A percentile compares a stretch with the other conserved stretches of the same genome.
These are phyloP conservation scores for Planoprotostelium fungivorum DNA, from an alignment of 78 protist species.

Conservation along the genomic window DNA sequence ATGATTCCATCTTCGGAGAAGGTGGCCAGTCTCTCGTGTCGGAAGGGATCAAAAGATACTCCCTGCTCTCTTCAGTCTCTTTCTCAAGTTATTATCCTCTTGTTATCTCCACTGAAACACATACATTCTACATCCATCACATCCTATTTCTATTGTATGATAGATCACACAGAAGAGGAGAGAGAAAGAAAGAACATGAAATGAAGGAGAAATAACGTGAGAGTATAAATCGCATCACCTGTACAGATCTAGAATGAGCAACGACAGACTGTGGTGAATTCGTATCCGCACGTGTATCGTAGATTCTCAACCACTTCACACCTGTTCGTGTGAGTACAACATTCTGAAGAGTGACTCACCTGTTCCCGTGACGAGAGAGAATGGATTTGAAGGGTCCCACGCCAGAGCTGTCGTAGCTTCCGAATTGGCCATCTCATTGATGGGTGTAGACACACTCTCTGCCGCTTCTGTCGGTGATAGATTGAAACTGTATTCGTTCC, in stretches of 20 bases:
- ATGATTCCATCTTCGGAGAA: conserved; percentile 38
- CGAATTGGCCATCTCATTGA: conserved; percentile 41
- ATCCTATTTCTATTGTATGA: no score
- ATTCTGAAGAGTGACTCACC: background rate
- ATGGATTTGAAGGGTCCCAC: conserved; percentile 14
- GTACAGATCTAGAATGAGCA: conserved; percentile 44
- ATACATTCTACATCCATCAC: no score
- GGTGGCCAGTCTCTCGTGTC: conserved; percentile 44
- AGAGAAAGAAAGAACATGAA: no score
- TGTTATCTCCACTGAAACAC: background rate
- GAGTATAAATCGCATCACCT: no score
- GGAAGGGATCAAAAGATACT: conserved; percentile 46
- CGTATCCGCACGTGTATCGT: conserved; percentile 34
- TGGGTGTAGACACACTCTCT: conserved; percentile 39
- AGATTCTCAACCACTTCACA: conserved; percentile 46
- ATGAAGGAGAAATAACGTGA: no score
- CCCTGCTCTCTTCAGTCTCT: no score
- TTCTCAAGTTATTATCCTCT: no score
- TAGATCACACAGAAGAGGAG: no score
- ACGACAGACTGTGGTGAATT: conserved; percentile 36
- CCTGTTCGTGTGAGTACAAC: conserved; percentile 28
- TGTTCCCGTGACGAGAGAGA: background rate
- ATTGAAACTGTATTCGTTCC: conserved; percentile 36
- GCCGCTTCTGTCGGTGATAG: conserved; percentile 14
- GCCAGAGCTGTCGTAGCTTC: conserved; percentile 62